Evolutionary conservation across 129 eudicot genomes (phyloP), one percentile per base, ranked within the genome.

Genomic region (Artemisia tridentata): DNA sequence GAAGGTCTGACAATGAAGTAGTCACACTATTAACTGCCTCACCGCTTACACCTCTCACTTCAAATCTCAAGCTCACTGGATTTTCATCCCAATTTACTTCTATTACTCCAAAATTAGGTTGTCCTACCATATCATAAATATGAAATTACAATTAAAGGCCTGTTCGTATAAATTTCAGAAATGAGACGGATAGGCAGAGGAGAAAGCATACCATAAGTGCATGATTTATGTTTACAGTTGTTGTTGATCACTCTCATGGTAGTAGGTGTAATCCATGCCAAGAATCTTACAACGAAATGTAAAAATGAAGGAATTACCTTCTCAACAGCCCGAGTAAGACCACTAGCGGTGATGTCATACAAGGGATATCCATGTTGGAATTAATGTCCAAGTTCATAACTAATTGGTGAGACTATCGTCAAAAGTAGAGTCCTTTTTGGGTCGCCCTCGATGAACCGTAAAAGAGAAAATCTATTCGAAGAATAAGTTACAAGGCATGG

Each of bases 331-430:
- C 82, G 90, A 12, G 90, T 88, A 31, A 88, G 82, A 56, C 95
- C 90, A 55, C 95, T 88, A 13, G 95, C 75, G 69, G 95, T 84
- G 66, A 88, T 75, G 72, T 88, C 95, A 80, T 88, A 88, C 51
- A 84, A 23, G 34, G 95, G 95, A 78, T 88, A 88, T 58, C 79
- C n/a, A n/a, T n/a, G n/a, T n/a, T n/a, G n/a, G n/a, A n/a, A n/a
- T n/a, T n/a, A n/a, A n/a, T n/a, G n/a, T n/a, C n/a, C n/a, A n/a
- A n/a, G n/a, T n/a, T n/a, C n/a, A n/a, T n/a, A n/a, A n/a, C n/a
- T n/a, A n/a, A n/a, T n/a, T n/a, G n/a, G n/a, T n/a, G n/a, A n/a
- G n/a, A n/a, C n/a, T n/a, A n/a, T n/a, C n/a, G n/a, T n/a, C n/a
- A n/a, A n/a, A n/a, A n/a, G n/a, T n/a, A n/a, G n/a, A n/a, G n/a